Evolutionary conservation across 1,284 basidiomycete genomes (phyloP).

Genomic region (Vanrija humicola): DNA sequence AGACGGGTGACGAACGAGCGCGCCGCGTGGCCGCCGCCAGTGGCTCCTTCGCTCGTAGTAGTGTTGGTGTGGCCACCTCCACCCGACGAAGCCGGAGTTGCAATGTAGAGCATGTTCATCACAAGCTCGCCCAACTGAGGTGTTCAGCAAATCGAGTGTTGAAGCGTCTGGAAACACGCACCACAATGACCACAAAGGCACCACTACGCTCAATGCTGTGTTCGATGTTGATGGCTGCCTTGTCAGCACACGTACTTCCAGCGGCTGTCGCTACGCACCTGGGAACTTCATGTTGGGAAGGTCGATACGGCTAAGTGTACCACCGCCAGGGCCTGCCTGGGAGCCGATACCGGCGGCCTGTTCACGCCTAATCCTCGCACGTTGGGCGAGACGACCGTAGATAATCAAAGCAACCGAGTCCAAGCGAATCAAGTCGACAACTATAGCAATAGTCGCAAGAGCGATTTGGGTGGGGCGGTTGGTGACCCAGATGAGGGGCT

Average conservation of each 20-base stretch:
- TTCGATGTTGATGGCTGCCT: slow-evolving; percentile 48
- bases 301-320: not conserved
- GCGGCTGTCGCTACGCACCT: too few relatives aligned
- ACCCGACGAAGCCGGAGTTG: slow-evolving; percentile 12
- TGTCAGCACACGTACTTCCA: too few relatives aligned
- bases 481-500: slow-evolving; percentile 40
- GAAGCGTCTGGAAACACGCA: slow-evolving; percentile 10
- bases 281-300: slow-evolving; percentile 12
- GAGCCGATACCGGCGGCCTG: not conserved
- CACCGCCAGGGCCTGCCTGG: not conserved
- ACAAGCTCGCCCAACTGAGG: slow-evolving; percentile 30
- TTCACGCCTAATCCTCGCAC: not conserved
- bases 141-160: not conserved
- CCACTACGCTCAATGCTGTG: slow-evolving; percentile 48
- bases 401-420: slow-evolving; percentile 14
- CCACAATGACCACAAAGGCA: slow-evolving; percentile 48
- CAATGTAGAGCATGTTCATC: slow-evolving; percentile 15
- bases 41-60: not conserved
- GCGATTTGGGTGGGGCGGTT: slow-evolving; percentile 28
- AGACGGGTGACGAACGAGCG: slow-evolving; percentile 3
- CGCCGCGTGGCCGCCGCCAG: not conserved
- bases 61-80: not conserved
- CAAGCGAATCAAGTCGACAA: slow-evolving; percentile 25
- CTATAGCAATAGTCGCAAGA: slow-evolving; percentile 27
- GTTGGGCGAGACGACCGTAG: not conserved